Evolutionary conservation across 2,329 filamentous ascomycete genomes (phyloP).

Genomic region (Penicillium paneum): DNA sequence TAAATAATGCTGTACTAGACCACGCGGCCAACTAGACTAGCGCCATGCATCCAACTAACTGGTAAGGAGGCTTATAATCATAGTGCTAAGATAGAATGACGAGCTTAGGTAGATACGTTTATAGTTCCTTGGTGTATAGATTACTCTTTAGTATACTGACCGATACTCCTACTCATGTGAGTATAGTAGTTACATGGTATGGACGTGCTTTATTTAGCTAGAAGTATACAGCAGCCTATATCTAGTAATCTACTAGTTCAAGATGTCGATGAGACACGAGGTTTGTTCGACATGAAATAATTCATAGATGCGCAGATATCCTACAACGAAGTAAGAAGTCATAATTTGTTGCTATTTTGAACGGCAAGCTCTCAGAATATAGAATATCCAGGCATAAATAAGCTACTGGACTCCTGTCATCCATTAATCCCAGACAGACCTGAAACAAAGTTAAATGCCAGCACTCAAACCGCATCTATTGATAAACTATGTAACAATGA

Average conservation of each 20-base stretch:
- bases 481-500: slow-evolving; percentile 2
- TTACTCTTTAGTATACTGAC: not conserved
- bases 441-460: slow-evolving; percentile 7
- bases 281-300: not conserved
- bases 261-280: not conserved
- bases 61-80: not conserved
- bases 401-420: not conserved
- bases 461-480: not conserved
- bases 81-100: not conserved
- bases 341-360: not conserved
- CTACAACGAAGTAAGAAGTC: not conserved
- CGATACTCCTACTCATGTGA: not conserved
- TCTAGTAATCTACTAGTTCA: not conserved
- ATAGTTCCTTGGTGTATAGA: no score
- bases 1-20: not conserved
- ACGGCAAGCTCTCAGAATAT: not conserved
- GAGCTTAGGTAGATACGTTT: not conserved
- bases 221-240: not conserved
- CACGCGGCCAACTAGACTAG: not conserved
- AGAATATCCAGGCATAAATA: not conserved
- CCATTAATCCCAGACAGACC: slow-evolving; percentile 1
- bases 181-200: not conserved
- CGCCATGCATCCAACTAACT: not conserved
- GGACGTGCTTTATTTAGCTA: not conserved
- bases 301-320: not conserved